Evolutionary conservation across 2,329 filamentous ascomycete genomes (phyloP), one percentile per base, ranked within the genome.

Genomic region (Ophiostoma piceae): DNA sequence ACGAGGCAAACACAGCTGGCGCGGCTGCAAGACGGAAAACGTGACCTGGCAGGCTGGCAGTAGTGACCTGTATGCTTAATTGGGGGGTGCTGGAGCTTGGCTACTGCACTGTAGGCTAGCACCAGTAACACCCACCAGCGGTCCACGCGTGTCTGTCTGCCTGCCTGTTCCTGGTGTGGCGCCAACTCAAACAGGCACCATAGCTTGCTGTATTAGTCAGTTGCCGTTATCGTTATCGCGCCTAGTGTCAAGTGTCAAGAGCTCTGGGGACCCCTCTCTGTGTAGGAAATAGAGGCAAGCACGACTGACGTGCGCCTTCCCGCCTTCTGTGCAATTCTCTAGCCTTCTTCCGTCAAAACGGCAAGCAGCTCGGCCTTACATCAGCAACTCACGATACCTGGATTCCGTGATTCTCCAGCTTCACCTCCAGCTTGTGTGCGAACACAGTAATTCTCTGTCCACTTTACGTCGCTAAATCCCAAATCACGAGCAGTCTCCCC

Each of bases 1-100:
- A 74, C 37, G 65, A 77, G 76, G 76, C 76, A 78, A 76, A 75
- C 76, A 76, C 73, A 76, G 76, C 76, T 78, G 76, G 76, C 77
- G 77, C 75, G 77, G 77, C 75, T 73, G 68, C 72, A 71, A 73
- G 72, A 74, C 73, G 68, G 73, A 71, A 73, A 73, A 74, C 73
- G 73, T 74, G 73, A 74, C 73, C 71, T 69, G 67, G 67, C 39
- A 22, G 26, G 72, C 71, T 69, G 67, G 67, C 32, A 35, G 7
- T 35, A 29, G 60, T 43, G 12, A 43, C 4, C 19, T 14, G 47
- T n/a, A 47, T 47, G 43, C 43, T 19, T 47, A 47, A n/a, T 47
- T 47, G 65, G 64, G 35, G 64, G 32, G 60, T 29, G 68, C 41
- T 39, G 62, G 41, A 54, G 60, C 54, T 66, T 43, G 64, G 19